Evolutionary conservation across 2,329 filamentous ascomycete genomes (phyloP).

Genomic region (Cladophialophora immunda): DNA sequence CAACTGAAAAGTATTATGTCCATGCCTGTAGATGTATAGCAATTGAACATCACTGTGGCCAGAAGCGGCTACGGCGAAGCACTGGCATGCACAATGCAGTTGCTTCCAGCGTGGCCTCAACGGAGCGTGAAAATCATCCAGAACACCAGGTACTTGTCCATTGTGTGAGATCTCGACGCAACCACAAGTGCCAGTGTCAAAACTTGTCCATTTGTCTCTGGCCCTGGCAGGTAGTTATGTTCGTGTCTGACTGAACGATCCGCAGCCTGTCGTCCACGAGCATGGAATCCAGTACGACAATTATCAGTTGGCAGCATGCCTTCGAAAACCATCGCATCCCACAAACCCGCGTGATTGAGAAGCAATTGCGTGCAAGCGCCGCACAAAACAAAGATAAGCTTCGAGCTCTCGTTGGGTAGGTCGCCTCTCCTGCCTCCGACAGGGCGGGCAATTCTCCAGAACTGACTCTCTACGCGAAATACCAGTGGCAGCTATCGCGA

Average conservation of each 20-base stretch:
- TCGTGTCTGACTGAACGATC: not conserved
- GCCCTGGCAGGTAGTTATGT: not conserved
- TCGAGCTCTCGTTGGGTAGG: conserved; percentile 71
- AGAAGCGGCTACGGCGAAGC: not conserved
- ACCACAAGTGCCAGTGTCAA: not conserved
- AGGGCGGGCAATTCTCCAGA: conserved; percentile 8
- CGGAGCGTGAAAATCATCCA: not conserved
- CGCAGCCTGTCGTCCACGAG: not conserved
- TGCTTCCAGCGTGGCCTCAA: conserved; percentile 4
- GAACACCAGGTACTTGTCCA: not conserved
- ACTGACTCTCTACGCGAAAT: conserved; percentile 17
- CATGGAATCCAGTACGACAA: conserved; percentile 29
- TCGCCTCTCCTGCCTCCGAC: not conserved
- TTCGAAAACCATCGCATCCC: conserved; percentile 70
- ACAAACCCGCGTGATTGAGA: conserved; percentile 68
- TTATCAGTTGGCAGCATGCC: conserved; percentile 68
- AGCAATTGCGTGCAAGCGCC: conserved; percentile 69
- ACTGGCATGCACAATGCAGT: not conserved
- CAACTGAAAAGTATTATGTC: conserved; percentile 1
- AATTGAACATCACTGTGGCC: not conserved
- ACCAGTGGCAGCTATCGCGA: conserved; percentile 78
- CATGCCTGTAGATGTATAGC: not conserved
- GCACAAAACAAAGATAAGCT: conserved; percentile 72
- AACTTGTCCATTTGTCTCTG: not conserved
- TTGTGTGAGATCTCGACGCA: not conserved